Percentiles rank a stretch among this genome's conserved stretches.
Evolutionary conservation across 352 stramenopile species (phyloP).

Genomic region (Globisporangium alternatum): DNA sequence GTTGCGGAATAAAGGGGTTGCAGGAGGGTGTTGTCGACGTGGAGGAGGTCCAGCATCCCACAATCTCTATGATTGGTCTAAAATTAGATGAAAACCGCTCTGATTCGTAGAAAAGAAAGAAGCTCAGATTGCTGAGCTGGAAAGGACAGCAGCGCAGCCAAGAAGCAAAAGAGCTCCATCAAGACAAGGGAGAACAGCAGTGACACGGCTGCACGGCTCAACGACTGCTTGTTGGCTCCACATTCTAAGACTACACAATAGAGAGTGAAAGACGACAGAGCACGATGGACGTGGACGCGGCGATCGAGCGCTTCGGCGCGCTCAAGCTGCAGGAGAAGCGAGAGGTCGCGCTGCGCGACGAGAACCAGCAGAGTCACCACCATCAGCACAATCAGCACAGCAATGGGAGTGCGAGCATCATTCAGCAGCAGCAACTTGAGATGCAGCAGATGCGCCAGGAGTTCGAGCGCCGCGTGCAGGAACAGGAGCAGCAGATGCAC

Average conservation of each 20-base stretch:
- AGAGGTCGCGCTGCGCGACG: conserved; percentile 2
- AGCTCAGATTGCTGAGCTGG: conserved; percentile 9
- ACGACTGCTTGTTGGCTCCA: not conserved
- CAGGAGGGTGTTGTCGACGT: too few species aligned
- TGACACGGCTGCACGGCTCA: not conserved
- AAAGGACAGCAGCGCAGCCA: conserved; percentile 13
- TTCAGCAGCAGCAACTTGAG: conserved; percentile 28
- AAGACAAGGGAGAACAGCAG: not conserved
- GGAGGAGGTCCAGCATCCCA: too few species aligned
- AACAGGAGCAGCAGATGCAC: conserved; percentile 48
- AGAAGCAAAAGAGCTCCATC: not conserved
- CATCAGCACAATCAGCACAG: conserved; percentile 9
- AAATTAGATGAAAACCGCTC: too few species aligned
- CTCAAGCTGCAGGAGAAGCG: conserved; percentile 60
- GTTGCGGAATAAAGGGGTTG: too few species aligned
- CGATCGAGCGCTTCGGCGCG: conserved; percentile 71
- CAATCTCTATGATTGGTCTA: too few species aligned
- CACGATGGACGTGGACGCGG: conserved; percentile 54
- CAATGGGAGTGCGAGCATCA: not conserved
- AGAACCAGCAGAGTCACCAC: conserved; percentile 4
- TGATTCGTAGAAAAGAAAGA: not conserved
- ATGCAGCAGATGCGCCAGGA: conserved; percentile 48
- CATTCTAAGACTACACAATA: not conserved
- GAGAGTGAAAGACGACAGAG: not conserved
- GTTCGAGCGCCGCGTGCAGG: conserved; percentile 34